These are phyloP conservation scores for Grosmannia serpens DNA, from an alignment of 2,329 filamentous ascomycete genomes.

Conservation along the genomic window DNA sequence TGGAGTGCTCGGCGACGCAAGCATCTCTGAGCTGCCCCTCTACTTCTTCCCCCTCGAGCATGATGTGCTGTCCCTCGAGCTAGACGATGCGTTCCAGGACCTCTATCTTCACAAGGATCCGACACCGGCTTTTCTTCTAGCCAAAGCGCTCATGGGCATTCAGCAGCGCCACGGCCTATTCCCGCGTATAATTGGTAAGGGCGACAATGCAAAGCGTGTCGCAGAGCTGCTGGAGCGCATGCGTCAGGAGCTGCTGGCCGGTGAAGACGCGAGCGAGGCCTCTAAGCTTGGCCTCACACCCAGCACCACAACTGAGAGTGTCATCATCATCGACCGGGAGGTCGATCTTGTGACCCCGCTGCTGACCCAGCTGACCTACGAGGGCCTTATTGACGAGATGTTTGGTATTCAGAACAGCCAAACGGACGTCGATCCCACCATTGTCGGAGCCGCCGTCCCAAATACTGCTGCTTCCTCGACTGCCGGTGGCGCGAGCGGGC, in stretches of 20 bases:
- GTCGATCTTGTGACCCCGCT: conserved; percentile 87
- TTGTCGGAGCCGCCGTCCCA: conserved; percentile 52
- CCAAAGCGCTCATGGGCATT: conserved; percentile 86
- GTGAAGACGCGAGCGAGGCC: conserved; percentile 57
- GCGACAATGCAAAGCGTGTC: conserved; percentile 82
- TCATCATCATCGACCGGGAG: conserved; percentile 92
- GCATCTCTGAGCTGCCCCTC: conserved; percentile 73
- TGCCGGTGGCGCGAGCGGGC: conserved; percentile 35
- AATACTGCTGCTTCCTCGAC: conserved; percentile 39
- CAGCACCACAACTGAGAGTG: conserved; percentile 76
- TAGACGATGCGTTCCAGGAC: conserved; percentile 77
- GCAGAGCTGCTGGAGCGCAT: conserved; percentile 81
- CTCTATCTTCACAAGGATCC: conserved; percentile 85
- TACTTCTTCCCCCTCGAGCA: conserved; percentile 87
- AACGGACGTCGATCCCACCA: conserved; percentile 80
- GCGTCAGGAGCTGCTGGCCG: conserved; percentile 77
- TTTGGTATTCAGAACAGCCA: conserved; percentile 89
- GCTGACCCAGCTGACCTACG: conserved; percentile 91
- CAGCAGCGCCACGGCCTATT: conserved; percentile 89
- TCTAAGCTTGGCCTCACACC: conserved; percentile 62
- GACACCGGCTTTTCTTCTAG: conserved; percentile 77
- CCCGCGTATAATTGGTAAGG: conserved; percentile 88
- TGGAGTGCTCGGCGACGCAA: conserved; percentile 86
- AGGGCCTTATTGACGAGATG: conserved; percentile 88
- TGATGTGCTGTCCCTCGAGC: conserved; percentile 81